Base-by-base conservation (phyloP, 176 grass and related monocot genomes). In the Rhynchospora breviuscula region DNA sequence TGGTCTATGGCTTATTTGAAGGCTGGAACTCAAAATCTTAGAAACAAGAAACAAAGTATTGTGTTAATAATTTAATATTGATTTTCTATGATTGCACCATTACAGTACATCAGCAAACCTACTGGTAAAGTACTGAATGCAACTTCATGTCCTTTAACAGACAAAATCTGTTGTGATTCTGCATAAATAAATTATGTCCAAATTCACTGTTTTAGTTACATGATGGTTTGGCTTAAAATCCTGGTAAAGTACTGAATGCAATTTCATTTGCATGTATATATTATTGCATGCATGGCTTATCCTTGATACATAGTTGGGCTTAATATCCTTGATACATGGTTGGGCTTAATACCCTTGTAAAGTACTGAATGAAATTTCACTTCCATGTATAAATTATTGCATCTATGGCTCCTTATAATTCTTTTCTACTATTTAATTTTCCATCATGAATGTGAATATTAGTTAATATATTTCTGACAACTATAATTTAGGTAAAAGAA, bases 401-500 rank as follows among this genome's bases (percentile, higher is more conserved):
- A 45, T 23, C 14, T 21, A 73, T 73, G 69, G 9, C 69, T 73
- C 49, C 4, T 73, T 45, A 73, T 73, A 51, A 3, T 49, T 73
- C 13, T 5, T 49, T 21, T 48, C 14, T 14, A 59, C 56, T 19
- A 7, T 72, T 46, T 19, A 49, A 73, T 73, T 6, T 48, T 15
- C n/a, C 11, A 73, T 73, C n/a, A 22, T 13, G n/a, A 73, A 12
- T 44, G 45, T 73, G 69, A 73, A 73, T 73, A 73, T 49, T 44
- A 49, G 70, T 46, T 25, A 52, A 75, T 52, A 70, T 70, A 70
- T 76, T 76, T 76, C 72, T 46, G 67, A 15, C 57, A 19, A 46
- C 43, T n/a, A 18, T 7, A 61, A 61, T 67, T 67, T 82, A 94
- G 95, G 86, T 94, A 84, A 98, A 98, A 88, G 88, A 94, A 89